Evolutionary conservation across 2,329 filamentous ascomycete genomes (phyloP), one percentile per base, ranked within the genome.

Genomic region (Calonectria henricotiae): DNA sequence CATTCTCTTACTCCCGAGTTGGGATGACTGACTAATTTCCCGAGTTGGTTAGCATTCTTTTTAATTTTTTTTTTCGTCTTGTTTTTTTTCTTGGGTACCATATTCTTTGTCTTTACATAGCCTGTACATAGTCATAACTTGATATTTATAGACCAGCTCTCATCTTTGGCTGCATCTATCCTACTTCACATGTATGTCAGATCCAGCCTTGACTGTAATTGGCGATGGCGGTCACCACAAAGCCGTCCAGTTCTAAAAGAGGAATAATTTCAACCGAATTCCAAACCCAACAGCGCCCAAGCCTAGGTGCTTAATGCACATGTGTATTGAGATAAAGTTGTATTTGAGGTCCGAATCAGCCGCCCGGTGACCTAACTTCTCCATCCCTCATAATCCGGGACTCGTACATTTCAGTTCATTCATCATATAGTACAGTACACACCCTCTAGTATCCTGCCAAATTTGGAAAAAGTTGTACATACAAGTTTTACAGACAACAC

Each of bases 121-220:
- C 35, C 25, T 64, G 62, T 54, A 54, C 47, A 64, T 44, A 54
- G 62, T 41, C 23, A 39, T 55, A 62, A 20, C 20, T 20, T 20
- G 32, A 58, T 65, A 72, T 62, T 63, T 70, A 65, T 70, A 65
- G 39, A 65, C 17, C 47, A 17, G 17, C 30, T 58, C 7, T n/a
- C 20, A 9, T 46, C 23, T n/a, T 62, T 9, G 35, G 30, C 23
- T 17, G 44, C 30, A 37, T 44, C n/a, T 15, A 5, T 23, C 3
- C 27, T 41, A 12, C 27, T 27, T 32, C 17, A 17, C 11, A 65
- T 51, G 61, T 25, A 65, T 61, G 67, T 61, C 61, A 69, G 61
- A 2, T 32, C n/a, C 2, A 17, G 15, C 51, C 11, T 61, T 17
- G 7, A 32, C n/a, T 30, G 20, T 64, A 23, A 68, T 51, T 64